Percentiles rank a stretch among this genome's conserved stretches.
Evolutionary conservation across 495 filamentous ascomycete genomes (phyloP).

Genomic region (Antarctomyces pellizariae): DNA sequence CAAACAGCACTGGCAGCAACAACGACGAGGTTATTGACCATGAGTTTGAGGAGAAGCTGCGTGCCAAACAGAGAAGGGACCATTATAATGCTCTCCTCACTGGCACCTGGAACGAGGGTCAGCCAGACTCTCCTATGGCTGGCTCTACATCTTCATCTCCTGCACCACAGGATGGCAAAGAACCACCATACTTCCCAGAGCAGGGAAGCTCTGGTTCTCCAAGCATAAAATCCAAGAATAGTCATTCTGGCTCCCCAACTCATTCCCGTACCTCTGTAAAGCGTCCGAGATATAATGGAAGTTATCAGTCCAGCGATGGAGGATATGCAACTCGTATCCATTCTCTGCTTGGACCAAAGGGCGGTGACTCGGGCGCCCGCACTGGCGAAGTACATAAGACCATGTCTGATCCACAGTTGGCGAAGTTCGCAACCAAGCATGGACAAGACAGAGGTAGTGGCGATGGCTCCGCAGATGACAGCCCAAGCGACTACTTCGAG

Average conservation of each 20-base stretch:
- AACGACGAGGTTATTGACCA: constrained; percentile 5
- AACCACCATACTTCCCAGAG: constrained; percentile 2
- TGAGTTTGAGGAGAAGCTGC: constrained; percentile 9
- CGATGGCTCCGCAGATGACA: background rate
- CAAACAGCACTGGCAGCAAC: constrained; percentile 6
- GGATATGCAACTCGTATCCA: constrained; percentile 5
- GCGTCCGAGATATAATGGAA: constrained; percentile 5
- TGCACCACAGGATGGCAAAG: constrained; percentile 1
- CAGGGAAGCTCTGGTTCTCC: constrained; percentile 3
- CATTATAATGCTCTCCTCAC: constrained; percentile 27
- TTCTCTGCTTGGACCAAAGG: constrained; percentile 7
- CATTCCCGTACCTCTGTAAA: constrained; percentile 6
- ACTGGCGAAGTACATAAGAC: constrained; percentile 4
- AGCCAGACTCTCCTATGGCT: constrained; percentile 23
- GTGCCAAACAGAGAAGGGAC: constrained; percentile 14
- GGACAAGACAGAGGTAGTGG: constrained; percentile 1
- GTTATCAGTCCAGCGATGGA: constrained; percentile 2
- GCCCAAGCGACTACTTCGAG: background rate
- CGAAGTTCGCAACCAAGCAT: background rate
- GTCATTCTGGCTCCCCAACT: background rate
- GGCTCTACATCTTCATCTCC: constrained; percentile 2
- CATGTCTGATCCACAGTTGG: constrained; percentile 5
- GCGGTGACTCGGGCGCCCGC: no score
- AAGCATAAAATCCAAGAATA: no score
- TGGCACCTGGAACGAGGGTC: constrained; percentile 36